Conservation (phyloP, 2,329 filamentous ascomycete species). For the Neofusicoccum umdonicola region DNA sequence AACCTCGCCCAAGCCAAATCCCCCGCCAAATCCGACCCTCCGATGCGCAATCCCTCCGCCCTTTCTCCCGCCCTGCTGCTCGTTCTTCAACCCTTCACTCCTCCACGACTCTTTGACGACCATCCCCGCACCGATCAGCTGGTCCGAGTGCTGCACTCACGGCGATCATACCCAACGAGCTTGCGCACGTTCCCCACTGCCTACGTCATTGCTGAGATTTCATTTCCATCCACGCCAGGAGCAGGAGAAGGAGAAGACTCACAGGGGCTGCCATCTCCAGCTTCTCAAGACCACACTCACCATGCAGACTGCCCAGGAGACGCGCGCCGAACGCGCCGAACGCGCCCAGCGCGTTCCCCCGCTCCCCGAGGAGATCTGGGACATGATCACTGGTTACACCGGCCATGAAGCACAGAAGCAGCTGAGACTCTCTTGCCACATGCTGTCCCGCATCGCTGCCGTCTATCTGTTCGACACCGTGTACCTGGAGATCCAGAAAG, state of each 20-base stretch:
- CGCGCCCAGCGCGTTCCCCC: neutral
- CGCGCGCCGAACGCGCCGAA: neutral
- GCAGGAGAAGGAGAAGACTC: neutral
- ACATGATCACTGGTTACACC: slow-evolving; percentile 4
- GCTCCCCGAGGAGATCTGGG: slow-evolving; percentile 9
- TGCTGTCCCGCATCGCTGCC: neutral
- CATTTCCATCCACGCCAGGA: neutral
- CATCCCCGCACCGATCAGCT: neutral
- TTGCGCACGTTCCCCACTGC: neutral
- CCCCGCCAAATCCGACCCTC: neutral
- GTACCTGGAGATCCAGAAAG: neutral
- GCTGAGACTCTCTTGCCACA: neutral
- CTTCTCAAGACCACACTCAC: neutral
- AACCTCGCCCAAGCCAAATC: no score
- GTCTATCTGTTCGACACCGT: neutral
- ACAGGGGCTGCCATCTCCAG: neutral
- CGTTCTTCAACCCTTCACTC: neutral
- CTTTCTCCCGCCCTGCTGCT: neutral
- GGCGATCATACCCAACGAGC: slow-evolving; percentile 1
- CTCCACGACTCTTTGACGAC: neutral
- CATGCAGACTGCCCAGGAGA: neutral
- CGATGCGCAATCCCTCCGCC: neutral
- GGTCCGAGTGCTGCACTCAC: neutral
- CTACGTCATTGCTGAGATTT: neutral
- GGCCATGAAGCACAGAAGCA: neutral